These are phyloP conservation scores for Gastrolobium villosum DNA, from an alignment of 306 rosid genomes.

Conservation along the genomic window DNA sequence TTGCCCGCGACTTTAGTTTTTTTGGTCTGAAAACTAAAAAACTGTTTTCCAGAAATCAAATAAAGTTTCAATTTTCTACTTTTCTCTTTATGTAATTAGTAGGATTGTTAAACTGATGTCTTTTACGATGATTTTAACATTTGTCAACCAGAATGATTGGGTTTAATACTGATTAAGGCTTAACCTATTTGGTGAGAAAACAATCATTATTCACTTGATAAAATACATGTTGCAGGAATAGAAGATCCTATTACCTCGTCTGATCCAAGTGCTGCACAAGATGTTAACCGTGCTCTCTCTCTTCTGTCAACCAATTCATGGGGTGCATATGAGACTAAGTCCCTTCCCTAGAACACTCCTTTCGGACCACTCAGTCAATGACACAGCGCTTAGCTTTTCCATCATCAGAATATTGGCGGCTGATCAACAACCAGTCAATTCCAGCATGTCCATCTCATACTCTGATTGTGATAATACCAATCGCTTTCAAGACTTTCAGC, in stretches of 20 bases:
- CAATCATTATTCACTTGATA: conserved; percentile 11
- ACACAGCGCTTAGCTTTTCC: conserved; percentile 51
- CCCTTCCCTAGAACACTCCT: conserved; percentile 50
- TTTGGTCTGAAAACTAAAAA: too few relatives aligned
- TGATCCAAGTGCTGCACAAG: conserved; percentile 56
- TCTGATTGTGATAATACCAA: conserved; percentile 45
- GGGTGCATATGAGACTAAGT: conserved; percentile 61
- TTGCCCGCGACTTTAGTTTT: too few relatives aligned
- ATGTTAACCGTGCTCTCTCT: conserved; percentile 94
- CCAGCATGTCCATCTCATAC: conserved; percentile 49
- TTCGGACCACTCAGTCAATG: conserved; percentile 37
- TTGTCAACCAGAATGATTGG: background rate
- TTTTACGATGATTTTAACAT: conserved; percentile 10
- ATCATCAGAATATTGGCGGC: conserved; percentile 65
- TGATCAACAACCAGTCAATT: conserved; percentile 48
- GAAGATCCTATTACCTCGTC: conserved; percentile 63
- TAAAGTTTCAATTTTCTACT: too few relatives aligned
- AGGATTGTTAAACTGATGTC: background rate
- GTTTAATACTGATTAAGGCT: background rate
- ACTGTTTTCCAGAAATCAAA: too few relatives aligned
- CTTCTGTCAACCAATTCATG: conserved; percentile 96
- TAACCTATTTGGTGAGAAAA: background rate
- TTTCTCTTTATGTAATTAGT: background rate
- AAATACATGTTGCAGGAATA: conserved; percentile 59
- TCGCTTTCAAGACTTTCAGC: conserved; percentile 70